Evolutionary conservation across 2,329 filamentous ascomycete species (phyloP).

Genomic region (Fusarium praegraminearum): DNA sequence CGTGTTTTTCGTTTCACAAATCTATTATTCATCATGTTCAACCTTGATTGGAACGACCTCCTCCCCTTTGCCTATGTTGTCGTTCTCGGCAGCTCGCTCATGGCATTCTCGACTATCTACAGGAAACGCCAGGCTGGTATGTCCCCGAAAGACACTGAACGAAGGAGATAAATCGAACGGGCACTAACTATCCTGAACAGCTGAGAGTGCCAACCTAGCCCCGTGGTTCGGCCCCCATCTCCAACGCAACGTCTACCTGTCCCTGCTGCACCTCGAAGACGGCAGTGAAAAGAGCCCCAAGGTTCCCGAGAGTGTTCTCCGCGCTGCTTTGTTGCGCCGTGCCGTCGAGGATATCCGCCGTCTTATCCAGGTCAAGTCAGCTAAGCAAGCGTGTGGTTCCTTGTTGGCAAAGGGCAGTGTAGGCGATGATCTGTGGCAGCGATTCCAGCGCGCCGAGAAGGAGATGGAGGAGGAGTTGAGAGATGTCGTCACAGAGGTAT

Average conservation of each 20-base stretch:
- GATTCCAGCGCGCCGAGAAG: constrained; percentile 91
- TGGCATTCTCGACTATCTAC: constrained; percentile 93
- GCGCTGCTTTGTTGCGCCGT: constrained; percentile 87
- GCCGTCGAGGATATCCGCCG: constrained; percentile 94
- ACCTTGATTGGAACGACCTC: constrained; percentile 84
- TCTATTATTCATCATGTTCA: constrained; percentile 59
- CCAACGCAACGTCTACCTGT: constrained; percentile 94
- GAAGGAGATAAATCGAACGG: not conserved
- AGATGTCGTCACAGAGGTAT: constrained; percentile 92
- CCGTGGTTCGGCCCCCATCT: constrained; percentile 95
- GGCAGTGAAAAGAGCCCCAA: constrained; percentile 74
- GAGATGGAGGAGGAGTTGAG: constrained; percentile 97
- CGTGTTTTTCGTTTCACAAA: constrained; percentile 9
- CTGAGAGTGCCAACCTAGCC: constrained; percentile 83
- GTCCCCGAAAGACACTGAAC: constrained; percentile 41
- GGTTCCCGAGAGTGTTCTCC: constrained; percentile 86
- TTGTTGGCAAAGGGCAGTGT: constrained; percentile 91
- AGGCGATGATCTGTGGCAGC: constrained; percentile 94
- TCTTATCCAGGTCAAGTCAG: constrained; percentile 87
- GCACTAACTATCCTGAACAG: constrained; percentile 56
- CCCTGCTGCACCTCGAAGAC: constrained; percentile 81
- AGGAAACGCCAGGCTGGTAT: constrained; percentile 88
- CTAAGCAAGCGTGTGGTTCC: constrained; percentile 87
- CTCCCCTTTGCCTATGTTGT: constrained; percentile 91
- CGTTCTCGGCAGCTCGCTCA: constrained; percentile 87